These are phyloP conservation scores for Zygnema circumcarinatum DNA, from an alignment of 139 green algal genomes.

Conservation along the genomic window DNA sequence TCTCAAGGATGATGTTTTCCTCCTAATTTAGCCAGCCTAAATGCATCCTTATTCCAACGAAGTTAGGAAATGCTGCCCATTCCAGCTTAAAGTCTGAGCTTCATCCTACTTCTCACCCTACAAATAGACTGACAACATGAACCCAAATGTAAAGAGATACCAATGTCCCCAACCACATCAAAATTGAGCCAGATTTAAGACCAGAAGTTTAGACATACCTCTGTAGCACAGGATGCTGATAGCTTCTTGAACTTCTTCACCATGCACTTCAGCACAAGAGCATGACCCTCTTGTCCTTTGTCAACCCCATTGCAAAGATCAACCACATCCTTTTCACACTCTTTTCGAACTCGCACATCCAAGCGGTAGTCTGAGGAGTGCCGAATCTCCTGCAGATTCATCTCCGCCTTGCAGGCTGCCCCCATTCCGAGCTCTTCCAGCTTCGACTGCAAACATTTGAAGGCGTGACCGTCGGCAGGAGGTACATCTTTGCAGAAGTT, in stretches of 20 bases:
- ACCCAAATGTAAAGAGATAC: too few relatives aligned
- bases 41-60: too few relatives aligned
- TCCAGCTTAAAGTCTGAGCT: too few relatives aligned
- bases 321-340: slow-evolving; percentile 34
- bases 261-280: slow-evolving; percentile 34
- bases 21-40: too few relatives aligned
- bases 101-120: too few relatives aligned
- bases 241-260: slow-evolving; percentile 16
- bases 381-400: slow-evolving; percentile 18
- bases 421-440: slow-evolving; percentile 29
- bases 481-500: slow-evolving; percentile 31
- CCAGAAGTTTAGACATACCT: slow-evolving; percentile 30
- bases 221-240: slow-evolving; percentile 65
- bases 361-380: slow-evolving; percentile 30
- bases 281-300: slow-evolving; percentile 24
- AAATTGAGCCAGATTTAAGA: too few relatives aligned
- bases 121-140: too few relatives aligned
- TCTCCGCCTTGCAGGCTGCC: slow-evolving; percentile 18
- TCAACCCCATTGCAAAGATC: slow-evolving; percentile 30
- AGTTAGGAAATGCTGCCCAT: too few relatives aligned
- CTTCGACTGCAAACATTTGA: slow-evolving; percentile 38
- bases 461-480: slow-evolving; percentile 35
- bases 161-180: too few relatives aligned
- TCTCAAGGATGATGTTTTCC: too few relatives aligned
- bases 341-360: slow-evolving; percentile 14